These are phyloP conservation scores for Tuber indicum DNA, from an alignment of 495 filamentous ascomycete species.

Conservation along the genomic window DNA sequence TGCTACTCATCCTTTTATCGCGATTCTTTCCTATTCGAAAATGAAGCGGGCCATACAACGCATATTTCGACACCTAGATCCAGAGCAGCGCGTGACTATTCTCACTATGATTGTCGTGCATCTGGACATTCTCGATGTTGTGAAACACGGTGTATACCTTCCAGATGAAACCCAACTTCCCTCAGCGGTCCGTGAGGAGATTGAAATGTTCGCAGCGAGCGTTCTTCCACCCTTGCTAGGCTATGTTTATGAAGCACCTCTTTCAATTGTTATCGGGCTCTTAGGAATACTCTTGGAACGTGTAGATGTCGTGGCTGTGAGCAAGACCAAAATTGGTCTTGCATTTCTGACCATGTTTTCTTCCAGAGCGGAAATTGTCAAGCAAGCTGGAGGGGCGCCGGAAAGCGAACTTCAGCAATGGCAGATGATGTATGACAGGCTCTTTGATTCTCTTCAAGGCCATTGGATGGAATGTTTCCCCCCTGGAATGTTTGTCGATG, in stretches of 20 bases:
- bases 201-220: constrained; percentile 77
- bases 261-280: constrained; percentile 82
- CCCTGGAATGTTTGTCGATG: constrained; percentile 71
- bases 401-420: constrained; percentile 76
- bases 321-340: constrained; percentile 76
- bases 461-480: constrained; percentile 79
- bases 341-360: constrained; percentile 91
- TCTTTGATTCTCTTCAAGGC: constrained; percentile 83
- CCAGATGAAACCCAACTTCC: constrained; percentile 64
- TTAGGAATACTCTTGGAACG: constrained; percentile 76
- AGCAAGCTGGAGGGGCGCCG: constrained; percentile 62
- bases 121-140: constrained; percentile 83
- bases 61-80: constrained; percentile 86
- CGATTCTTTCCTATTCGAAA: constrained; percentile 87
- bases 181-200: constrained; percentile 70
- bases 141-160: constrained; percentile 63
- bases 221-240: constrained; percentile 85
- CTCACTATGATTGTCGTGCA: constrained; percentile 94
- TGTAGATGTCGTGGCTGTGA: constrained; percentile 68
- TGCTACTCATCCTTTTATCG: constrained; percentile 87
- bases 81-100: constrained; percentile 86
- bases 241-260: constrained; percentile 82
- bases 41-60: constrained; percentile 93
- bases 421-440: constrained; percentile 68
- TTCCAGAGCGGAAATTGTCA: constrained; percentile 85